phyloP scores from a whole-genome alignment of 2,329 filamentous ascomycete genomes.

The Talaromyces sp. region DNA sequence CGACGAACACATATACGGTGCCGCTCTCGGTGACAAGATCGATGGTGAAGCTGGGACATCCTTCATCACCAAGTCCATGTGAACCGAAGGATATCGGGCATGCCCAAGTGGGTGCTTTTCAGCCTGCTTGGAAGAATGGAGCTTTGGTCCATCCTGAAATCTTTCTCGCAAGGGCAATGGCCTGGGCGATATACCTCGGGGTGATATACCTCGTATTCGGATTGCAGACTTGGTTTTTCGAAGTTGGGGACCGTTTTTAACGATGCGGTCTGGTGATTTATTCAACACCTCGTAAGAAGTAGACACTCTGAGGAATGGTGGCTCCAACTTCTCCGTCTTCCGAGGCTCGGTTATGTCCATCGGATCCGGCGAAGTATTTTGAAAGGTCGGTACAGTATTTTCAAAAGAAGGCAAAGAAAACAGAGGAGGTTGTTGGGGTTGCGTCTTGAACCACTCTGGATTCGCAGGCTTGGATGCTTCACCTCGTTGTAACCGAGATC shows the following conservation, averaged over 20 bases:
- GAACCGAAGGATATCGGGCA: conserved; percentile 19
- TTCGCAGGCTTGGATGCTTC: conserved; percentile 26
- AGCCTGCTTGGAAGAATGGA: conserved; percentile 7
- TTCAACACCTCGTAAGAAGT: not conserved
- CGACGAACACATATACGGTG: conserved; percentile 37
- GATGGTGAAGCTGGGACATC: conserved; percentile 32
- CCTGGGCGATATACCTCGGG: conserved; percentile 29
- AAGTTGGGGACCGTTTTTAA: not conserved
- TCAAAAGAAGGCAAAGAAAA: conserved; percentile 16
- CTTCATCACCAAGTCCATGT: conserved; percentile 34
- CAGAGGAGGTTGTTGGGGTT: conserved; percentile 7
- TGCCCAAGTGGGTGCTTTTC: conserved; percentile 6
- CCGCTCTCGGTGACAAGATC: conserved; percentile 42
- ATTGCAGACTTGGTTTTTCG: not conserved
- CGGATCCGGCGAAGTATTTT: not conserved
- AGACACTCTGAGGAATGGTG: not conserved
- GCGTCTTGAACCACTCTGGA: conserved; percentile 31
- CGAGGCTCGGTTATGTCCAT: not conserved
- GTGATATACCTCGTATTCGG: conserved; percentile 29
- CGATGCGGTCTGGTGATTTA: not conserved
- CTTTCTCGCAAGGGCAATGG: conserved; percentile 36
- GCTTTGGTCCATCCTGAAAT: conserved; percentile 20
- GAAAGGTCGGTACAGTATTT: conserved; percentile 12
- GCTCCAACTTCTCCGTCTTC: not conserved
- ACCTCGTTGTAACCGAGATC: conserved; percentile 35